Base-by-base conservation (phyloP, 2,329 filamentous ascomycete genomes). In the Sporothrix euskadiensis region DNA sequence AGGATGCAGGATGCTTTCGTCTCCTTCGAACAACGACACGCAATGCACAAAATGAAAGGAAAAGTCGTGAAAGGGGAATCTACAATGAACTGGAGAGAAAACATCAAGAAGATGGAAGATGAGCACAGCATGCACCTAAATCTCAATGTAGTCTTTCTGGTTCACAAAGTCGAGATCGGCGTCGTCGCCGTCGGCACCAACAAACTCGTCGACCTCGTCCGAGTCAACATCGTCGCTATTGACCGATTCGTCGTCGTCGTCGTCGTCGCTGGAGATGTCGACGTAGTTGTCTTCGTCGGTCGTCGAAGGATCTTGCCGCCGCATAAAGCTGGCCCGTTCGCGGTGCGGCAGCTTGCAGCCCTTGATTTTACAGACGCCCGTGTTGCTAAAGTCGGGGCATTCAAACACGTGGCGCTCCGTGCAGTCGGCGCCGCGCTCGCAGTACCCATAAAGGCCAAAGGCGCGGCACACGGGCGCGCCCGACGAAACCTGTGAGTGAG, bases 321-420 rank as follows among this genome's bases (percentile, higher is more conserved):
- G 92, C 79, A 91, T 87, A 80, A 91, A 85, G 85, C 92, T 94
- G 80, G 94, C 94, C 83, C 93, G 90, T 83, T 96, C 93, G 80
- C 95, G 89, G 83, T 99, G 96, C 74, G 90, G 92, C 72, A 97
- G 88, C 80, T 91, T 92, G 85, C 95, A 98, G 77, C 91, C 90
- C 82, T 91, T 90, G 81, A 88, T 90, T 81, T 90, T 90, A 88
- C 96, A 99, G 75, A 86, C 85, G 78, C 95, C 95, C 75, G 89
- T 93, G 83, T 97, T 97, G 87, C 93, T 93, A 85, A 97, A 98
- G 81, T 97, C 92, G 75, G 96, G 95, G 82, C 96, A 98, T 82
- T 98, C 95, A 83, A 92, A 91, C 73, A 95, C 91, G 84, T 99
- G 96, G 75, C 94, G 91, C 76, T 96, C 90, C 74, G 88, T 83